Evolutionary conservation across 2,329 filamentous ascomycete genomes (phyloP), one percentile per base, ranked within the genome.

Genomic region (Rhinocladiella similis): DNA sequence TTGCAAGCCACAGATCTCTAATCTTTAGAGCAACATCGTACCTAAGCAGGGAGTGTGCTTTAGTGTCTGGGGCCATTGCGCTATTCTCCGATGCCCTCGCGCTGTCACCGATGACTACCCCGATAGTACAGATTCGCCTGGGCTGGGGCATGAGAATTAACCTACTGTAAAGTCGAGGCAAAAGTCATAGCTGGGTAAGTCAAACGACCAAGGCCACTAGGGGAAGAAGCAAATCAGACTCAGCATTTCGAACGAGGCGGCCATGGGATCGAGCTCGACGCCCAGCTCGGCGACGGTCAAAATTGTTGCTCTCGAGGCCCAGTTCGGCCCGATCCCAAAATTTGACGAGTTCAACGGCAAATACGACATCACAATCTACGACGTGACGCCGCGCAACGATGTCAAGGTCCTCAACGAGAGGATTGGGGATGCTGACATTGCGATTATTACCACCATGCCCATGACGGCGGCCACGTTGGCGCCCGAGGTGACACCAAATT

Each of bases 401-500:
- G 16, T 47, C 18, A 18, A 36, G 12, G 43, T 54, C 7, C 27
- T 54, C 12, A 75, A 75, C 5, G 74, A 80, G 39, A 16, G 49
- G 29, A 13, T 45, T 16, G 13, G 22, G 10, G 49, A 52, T 45
- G 49, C 49, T 9, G 29, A 52, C 19, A 33, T 52, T 39, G 45
- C 77, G 9, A 72, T 78, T 51, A 66, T 72, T 25, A 73, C 74
- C 9, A 70, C 69, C 1, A 65, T 70, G 5, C 70, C 68, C 25
- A 66, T 80, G 22, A 69, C 72, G 13, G 67, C 73, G 25, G 70
- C 69, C 38, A 67, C 69, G 12, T 69, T 78, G 4, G 61, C 68
- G 42, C 62, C 67, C 18, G 29, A 52, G 16, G 49, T 41, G 10
- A 71, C 72, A 3, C 76, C 76, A 25, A 64, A 73, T 50, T 69